Conservation (phyloP, 1,284 basidiomycete genomes). For the Filobasidium uniguttulatum region DNA sequence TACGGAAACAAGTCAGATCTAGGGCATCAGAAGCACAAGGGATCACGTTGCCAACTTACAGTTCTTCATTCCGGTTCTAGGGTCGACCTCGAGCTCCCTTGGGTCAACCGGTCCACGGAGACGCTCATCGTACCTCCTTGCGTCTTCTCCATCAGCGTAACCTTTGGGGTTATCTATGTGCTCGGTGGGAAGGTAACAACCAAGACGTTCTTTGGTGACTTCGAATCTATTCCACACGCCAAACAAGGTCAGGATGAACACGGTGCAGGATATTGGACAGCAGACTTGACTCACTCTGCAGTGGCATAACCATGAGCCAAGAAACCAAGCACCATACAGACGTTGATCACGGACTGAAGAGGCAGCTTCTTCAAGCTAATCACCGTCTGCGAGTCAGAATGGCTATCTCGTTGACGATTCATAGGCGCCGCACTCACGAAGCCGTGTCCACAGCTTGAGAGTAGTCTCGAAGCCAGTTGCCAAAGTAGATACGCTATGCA, state of each 20-base stretch:
- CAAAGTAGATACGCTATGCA: conserved; percentile 21
- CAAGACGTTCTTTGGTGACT: conserved; percentile 73
- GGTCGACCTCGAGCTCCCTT: conserved; percentile 72
- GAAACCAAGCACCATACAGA: conserved; percentile 53
- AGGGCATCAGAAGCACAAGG: background rate
- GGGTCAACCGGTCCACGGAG: conserved; percentile 63
- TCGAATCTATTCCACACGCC: conserved; percentile 50
- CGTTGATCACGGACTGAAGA: conserved; percentile 67
- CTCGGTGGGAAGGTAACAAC: conserved; percentile 72
- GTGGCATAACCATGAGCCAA: conserved; percentile 74
- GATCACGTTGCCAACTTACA: conserved; percentile 30
- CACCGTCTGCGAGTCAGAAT: conserved; percentile 45
- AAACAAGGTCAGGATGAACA: conserved; percentile 43
- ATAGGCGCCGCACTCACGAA: background rate
- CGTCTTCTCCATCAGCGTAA: conserved; percentile 73
- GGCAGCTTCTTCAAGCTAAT: conserved; percentile 56
- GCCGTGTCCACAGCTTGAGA: conserved; percentile 57
- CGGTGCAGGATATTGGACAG: conserved; percentile 12
- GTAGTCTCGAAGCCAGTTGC: conserved; percentile 57
- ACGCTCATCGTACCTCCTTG: conserved; percentile 59
- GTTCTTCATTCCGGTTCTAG: conserved; percentile 83
- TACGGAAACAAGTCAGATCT: background rate
- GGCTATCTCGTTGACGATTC: conserved; percentile 46
- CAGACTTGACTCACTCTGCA: conserved; percentile 13
- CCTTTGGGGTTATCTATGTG: conserved; percentile 52